Evolutionary conservation across 1,284 basidiomycete genomes (phyloP).

Genomic region (Sutorius eximius): DNA sequence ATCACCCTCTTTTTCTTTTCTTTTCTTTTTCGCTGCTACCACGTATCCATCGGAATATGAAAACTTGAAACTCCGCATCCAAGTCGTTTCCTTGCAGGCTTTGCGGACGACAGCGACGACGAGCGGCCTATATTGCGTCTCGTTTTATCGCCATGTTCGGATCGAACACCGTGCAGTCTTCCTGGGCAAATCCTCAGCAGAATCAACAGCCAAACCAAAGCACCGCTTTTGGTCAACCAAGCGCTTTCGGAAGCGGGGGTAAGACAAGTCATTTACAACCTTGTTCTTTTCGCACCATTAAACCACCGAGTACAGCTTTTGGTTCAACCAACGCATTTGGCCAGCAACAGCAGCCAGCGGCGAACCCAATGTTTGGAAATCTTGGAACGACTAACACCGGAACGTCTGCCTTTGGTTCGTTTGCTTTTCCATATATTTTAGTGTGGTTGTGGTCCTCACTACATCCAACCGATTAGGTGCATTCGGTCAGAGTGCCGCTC

Average conservation of each 20-base stretch:
- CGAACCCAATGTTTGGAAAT: constrained; percentile 79
- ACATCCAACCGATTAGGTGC: constrained; percentile 43
- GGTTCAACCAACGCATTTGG: constrained; percentile 46
- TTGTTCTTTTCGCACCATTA: constrained; percentile 34
- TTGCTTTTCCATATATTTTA: constrained; percentile 11
- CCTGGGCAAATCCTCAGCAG: constrained; percentile 65
- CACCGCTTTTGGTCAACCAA: constrained; percentile 50
- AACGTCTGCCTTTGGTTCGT: constrained; percentile 60
- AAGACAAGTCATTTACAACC: constrained; percentile 37
- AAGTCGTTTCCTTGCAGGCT: constrained; percentile 12
- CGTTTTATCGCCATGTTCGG: constrained; percentile 54
- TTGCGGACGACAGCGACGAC: constrained; percentile 25
- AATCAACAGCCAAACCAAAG: constrained; percentile 44
- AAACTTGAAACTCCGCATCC: constrained; percentile 25
- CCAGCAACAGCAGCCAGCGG: constrained; percentile 58
- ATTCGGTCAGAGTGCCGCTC: constrained; percentile 52
- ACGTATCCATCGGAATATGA: constrained; percentile 21
- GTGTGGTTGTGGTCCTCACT: constrained; percentile 18
- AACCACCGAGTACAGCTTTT: constrained; percentile 41
- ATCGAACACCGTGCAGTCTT: constrained; percentile 48
- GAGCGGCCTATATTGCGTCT: constrained; percentile 18
- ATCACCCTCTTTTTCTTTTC: neutral
- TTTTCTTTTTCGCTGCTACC: no score
- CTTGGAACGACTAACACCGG: constrained; percentile 42
- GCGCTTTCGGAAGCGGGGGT: constrained; percentile 48